A percentile compares a stretch with the other conserved stretches of the same genome.
Conservation (phyloP, 768 basidiomycete genomes). For the Amanita muscaria region DNA sequence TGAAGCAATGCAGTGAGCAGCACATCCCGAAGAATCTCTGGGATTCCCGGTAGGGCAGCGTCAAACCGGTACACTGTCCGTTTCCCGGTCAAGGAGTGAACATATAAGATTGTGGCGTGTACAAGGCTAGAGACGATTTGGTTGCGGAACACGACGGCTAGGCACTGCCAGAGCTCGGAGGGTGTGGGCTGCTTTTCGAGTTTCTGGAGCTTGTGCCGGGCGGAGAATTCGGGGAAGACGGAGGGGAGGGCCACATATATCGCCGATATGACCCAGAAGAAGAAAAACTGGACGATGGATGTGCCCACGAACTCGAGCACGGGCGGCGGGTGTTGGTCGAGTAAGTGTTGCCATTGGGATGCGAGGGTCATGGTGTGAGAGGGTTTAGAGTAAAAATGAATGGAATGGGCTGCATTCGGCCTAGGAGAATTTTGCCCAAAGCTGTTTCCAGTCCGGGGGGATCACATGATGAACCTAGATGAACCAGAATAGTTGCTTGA, state of each 20-base stretch:
- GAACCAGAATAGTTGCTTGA: too few relatives aligned
- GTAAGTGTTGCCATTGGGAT: constrained; percentile 1
- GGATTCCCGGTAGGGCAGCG: not conserved
- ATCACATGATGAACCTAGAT: too few relatives aligned
- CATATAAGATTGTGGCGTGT: constrained; percentile 10
- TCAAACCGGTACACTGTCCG: not conserved
- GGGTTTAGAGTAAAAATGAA: too few relatives aligned
- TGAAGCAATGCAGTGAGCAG: constrained; percentile 16
- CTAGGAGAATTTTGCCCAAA: too few relatives aligned
- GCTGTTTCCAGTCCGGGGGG: too few relatives aligned
- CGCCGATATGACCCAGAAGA: constrained; percentile 19
- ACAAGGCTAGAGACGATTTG: constrained; percentile 16
- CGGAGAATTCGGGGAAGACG: constrained; percentile 17
- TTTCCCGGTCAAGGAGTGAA: too few relatives aligned
- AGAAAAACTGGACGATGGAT: constrained; percentile 15
- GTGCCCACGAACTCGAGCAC: constrained; percentile 19
- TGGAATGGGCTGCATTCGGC: too few relatives aligned
- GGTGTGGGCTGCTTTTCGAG: constrained; percentile 18
- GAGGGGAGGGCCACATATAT: constrained; percentile 17
- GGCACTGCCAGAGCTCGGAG: constrained; percentile 18
- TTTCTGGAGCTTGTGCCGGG: constrained; percentile 19
- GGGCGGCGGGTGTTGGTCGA: constrained; percentile 10
- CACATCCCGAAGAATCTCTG: constrained; percentile 10
- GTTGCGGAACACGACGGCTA: constrained; percentile 17
- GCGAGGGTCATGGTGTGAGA: not conserved